These are phyloP conservation scores for Pyrus communis DNA, from an alignment of 306 rosid genomes.

Conservation along the genomic window DNA sequence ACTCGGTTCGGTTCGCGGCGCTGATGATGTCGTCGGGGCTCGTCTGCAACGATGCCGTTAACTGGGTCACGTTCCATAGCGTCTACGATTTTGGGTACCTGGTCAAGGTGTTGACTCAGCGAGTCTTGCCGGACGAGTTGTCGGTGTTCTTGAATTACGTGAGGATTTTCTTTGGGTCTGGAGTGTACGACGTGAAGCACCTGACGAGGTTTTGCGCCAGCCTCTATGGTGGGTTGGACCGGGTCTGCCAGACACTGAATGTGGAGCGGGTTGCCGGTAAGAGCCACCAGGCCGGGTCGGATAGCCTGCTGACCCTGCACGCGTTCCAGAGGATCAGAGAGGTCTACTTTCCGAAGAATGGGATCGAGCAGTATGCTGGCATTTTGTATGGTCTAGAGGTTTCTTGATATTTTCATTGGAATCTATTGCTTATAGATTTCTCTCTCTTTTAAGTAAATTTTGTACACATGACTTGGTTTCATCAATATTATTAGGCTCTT, in stretches of 20 bases:
- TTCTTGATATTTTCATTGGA: constrained; percentile 1
- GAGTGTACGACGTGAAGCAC: constrained; percentile 61
- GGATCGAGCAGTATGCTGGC: constrained; percentile 37
- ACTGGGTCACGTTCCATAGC: constrained; percentile 65
- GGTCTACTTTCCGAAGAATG: constrained; percentile 17
- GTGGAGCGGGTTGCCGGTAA: constrained; percentile 40
- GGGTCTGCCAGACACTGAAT: constrained; percentile 28
- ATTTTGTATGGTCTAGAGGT: constrained; percentile 53
- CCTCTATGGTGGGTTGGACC: constrained; percentile 54
- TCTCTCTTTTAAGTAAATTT: constrained; percentile 2
- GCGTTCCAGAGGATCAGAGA: constrained; percentile 37
- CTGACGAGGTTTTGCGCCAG: constrained; percentile 35
- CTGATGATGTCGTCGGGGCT: constrained; percentile 72
- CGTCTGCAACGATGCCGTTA: constrained; percentile 36
- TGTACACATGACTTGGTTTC: constrained; percentile 17
- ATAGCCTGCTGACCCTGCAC: constrained; percentile 57
- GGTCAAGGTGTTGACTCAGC: constrained; percentile 47
- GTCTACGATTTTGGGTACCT: constrained; percentile 68
- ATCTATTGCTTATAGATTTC: constrained; percentile 13
- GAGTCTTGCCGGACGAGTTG: constrained; percentile 34
- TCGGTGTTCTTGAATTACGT: constrained; percentile 27
- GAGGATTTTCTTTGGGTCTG: constrained; percentile 42
- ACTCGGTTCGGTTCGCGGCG: constrained; percentile 42
- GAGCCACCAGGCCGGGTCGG: constrained; percentile 72
- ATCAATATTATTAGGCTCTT: constrained; percentile 16